These are phyloP conservation scores for Botrytis deweyae DNA, from an alignment of 2,329 filamentous ascomycete genomes.

Conservation along the genomic window DNA sequence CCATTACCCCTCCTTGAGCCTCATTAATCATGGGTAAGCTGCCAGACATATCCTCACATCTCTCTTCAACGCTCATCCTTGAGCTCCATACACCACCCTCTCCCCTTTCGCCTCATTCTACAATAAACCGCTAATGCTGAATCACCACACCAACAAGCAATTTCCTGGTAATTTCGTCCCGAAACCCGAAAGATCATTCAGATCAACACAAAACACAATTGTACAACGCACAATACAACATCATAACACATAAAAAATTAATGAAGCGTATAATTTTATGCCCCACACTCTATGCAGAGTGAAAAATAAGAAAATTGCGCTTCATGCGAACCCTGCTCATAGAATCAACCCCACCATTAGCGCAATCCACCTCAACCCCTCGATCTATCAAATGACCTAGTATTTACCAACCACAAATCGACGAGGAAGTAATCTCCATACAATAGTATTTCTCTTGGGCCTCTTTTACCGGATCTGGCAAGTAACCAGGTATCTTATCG, in stretches of 20 bases:
- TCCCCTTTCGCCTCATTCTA: background rate
- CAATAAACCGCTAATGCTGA: background rate
- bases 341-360: background rate
- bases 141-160: background rate
- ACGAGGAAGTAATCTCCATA: background rate
- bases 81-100: background rate
- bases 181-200: background rate
- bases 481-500: background rate
- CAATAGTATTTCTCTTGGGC: background rate
- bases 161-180: background rate
- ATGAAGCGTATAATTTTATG: background rate
- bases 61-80: background rate
- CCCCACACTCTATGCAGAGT: background rate
- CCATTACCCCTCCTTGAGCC: background rate
- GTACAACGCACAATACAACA: conserved; percentile 3
- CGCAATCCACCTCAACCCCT: background rate
- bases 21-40: background rate
- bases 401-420: background rate
- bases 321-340: conserved; percentile 11
- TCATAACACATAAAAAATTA: background rate
- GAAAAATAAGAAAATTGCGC: background rate
- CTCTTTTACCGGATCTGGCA: background rate
- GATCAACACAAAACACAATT: background rate
- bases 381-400: background rate
- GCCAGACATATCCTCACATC: background rate